These are phyloP conservation scores for Sonneratia alba DNA, from an alignment of 345 rosid species.

Conservation along the genomic window DNA sequence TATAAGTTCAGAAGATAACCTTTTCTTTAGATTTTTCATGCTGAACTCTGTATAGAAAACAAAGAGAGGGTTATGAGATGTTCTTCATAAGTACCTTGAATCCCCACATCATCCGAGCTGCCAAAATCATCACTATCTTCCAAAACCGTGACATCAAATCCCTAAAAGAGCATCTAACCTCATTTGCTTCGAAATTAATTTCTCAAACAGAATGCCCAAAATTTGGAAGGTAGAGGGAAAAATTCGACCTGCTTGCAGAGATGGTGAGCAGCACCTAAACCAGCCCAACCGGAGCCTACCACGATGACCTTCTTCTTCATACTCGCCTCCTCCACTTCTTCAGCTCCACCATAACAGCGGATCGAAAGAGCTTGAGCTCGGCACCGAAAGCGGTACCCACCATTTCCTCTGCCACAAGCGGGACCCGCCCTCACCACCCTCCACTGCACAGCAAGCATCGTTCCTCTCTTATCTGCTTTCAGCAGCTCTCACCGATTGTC, in stretches of 20 bases:
- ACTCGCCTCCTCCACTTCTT: constrained; percentile 1
- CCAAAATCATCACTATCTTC: constrained; percentile 39
- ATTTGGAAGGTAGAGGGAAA: background rate
- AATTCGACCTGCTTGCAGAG: constrained; percentile 36
- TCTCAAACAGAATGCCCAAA: background rate
- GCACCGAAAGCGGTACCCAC: background rate
- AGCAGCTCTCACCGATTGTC: background rate
- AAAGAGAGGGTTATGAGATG: background rate
- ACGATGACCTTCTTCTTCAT: constrained; percentile 33
- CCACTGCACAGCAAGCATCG: background rate
- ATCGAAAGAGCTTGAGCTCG: background rate
- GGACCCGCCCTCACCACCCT: background rate
- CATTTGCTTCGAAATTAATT: background rate
- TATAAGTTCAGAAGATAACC: constrained; percentile 8
- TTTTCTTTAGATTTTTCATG: background rate
- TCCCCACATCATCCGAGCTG: constrained; percentile 35
- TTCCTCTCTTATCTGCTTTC: background rate
- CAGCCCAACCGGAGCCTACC: constrained; percentile 64
- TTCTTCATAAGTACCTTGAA: constrained; percentile 32
- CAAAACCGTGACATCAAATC: constrained; percentile 48
- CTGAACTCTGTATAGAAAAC: too few species aligned
- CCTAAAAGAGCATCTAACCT: constrained; percentile 22
- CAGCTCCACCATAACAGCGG: background rate
- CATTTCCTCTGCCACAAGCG: background rate
- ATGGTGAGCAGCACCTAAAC: constrained; percentile 57